These are phyloP conservation scores for Dioscorea cayenensis DNA, from an alignment of 116 monocot species.

Conservation along the genomic window DNA sequence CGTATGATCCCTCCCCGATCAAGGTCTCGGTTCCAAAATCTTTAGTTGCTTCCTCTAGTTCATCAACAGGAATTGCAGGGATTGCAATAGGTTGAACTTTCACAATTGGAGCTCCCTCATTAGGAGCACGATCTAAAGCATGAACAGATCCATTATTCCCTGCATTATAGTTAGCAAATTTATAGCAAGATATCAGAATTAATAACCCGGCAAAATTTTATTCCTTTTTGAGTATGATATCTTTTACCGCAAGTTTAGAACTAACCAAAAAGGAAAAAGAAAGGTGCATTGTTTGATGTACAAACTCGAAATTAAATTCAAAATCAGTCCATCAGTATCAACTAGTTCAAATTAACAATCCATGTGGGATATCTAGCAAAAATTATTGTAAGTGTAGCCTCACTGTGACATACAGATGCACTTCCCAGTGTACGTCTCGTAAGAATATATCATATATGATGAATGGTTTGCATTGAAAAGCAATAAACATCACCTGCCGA, in stretches of 20 bases:
- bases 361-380: not conserved
- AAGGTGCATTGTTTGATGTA: not conserved
- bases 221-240: no score
- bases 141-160: constrained; percentile 26
- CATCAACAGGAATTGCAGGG: constrained; percentile 50
- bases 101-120: constrained; percentile 13
- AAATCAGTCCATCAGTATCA: not conserved
- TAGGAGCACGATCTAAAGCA: constrained; percentile 24
- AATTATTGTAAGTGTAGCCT: not conserved
- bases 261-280: no score
- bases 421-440: no score
- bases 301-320: not conserved
- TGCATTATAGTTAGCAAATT: not conserved
- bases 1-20: constrained; percentile 71
- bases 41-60: constrained; percentile 46
- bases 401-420: no score
- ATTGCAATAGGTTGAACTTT: constrained; percentile 42
- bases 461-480: not conserved
- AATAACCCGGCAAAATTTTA: no score
- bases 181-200: not conserved
- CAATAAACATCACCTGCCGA: not conserved
- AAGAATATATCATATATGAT: no score
- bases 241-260: no score
- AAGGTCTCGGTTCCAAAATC: constrained; percentile 54
- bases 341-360: no score